Evolutionary conservation across 106 monocot species (phyloP).

Genomic region (Dactylorhiza incarnata): DNA sequence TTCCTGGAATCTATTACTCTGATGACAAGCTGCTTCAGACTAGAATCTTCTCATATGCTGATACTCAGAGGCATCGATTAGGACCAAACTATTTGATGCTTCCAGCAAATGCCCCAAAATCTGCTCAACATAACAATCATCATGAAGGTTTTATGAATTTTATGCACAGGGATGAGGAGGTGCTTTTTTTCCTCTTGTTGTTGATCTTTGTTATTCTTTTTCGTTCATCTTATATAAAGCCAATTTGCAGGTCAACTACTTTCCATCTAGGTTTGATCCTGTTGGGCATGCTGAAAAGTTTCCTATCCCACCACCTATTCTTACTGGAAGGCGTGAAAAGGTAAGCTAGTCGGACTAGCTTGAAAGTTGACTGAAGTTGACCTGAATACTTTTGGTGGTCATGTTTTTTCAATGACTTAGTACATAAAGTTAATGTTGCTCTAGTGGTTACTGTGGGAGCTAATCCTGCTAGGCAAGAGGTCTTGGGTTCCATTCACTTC

Average conservation of each 20-base stretch:
- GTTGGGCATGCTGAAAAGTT: slow-evolving; percentile 42
- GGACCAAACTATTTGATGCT: slow-evolving; percentile 53
- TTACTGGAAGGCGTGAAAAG: slow-evolving; percentile 52
- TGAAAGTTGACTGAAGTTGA: too few species aligned
- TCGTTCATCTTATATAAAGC: not conserved
- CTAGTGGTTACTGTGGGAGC: too few species aligned
- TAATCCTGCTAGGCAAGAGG: too few species aligned
- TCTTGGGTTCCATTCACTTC: too few species aligned
- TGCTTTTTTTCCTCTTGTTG: not conserved
- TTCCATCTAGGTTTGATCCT: slow-evolving; percentile 63
- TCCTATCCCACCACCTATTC: slow-evolving; percentile 36
- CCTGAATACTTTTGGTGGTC: too few species aligned
- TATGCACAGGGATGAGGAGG: slow-evolving; percentile 81
- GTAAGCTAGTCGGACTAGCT: slow-evolving; percentile 15
- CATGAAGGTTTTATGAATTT: slow-evolving; percentile 67
- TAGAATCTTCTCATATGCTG: slow-evolving; percentile 40
- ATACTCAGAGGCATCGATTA: slow-evolving; percentile 45
- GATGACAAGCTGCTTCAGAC: slow-evolving; percentile 57
- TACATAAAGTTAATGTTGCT: too few species aligned
- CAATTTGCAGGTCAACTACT: slow-evolving; percentile 56
- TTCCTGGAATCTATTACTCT: slow-evolving; percentile 48
- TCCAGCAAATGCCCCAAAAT: slow-evolving; percentile 44
- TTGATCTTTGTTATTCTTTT: not conserved
- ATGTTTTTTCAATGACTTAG: too few species aligned
- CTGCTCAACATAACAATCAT: slow-evolving; percentile 46